These are phyloP conservation scores for Petasospora fabianii DNA, from an alignment of 1,139 yeast species.

Conservation along the genomic window DNA sequence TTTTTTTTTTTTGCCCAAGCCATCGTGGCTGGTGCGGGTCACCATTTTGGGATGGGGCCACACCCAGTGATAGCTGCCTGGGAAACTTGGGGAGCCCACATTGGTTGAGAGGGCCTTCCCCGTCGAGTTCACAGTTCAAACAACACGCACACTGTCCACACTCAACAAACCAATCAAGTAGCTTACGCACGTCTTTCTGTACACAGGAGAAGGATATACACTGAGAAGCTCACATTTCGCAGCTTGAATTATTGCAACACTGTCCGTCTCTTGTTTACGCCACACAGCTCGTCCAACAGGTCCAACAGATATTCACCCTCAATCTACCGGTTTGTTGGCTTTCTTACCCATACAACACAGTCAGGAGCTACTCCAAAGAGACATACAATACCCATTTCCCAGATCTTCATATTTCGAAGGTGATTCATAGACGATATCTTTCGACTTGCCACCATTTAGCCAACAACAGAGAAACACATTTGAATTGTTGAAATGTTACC, in stretches of 20 bases:
- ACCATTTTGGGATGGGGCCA: neutral
- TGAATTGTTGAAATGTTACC: conserved; percentile 4
- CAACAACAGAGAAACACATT: neutral
- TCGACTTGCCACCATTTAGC: neutral
- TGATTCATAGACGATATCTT: too few relatives aligned
- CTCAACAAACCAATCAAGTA: neutral
- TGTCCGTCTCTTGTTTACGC: conserved; percentile 2
- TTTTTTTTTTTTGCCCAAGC: neutral
- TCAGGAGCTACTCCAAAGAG: neutral
- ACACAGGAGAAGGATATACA: neutral
- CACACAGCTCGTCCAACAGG: neutral
- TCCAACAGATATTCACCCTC: neutral
- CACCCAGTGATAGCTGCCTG: conserved; percentile 3
- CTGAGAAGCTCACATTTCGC: neutral
- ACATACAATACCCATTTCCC: too few relatives aligned
- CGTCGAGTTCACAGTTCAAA: neutral
- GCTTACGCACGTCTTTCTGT: too few relatives aligned
- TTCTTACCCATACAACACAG: neutral
- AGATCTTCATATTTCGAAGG: too few relatives aligned
- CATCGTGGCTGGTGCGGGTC: conserved; percentile 1
- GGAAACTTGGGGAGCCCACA: conserved; percentile 3
- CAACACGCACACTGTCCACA: neutral
- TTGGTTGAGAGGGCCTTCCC: too few relatives aligned
- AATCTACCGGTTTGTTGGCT: neutral
- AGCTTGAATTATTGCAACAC: too few relatives aligned